A percentile compares a stretch with the other conserved stretches of the same genome.
These are phyloP conservation scores for Mycosphaerella sp. DNA, from an alignment of 2,329 filamentous ascomycete species.

Conservation along the genomic window DNA sequence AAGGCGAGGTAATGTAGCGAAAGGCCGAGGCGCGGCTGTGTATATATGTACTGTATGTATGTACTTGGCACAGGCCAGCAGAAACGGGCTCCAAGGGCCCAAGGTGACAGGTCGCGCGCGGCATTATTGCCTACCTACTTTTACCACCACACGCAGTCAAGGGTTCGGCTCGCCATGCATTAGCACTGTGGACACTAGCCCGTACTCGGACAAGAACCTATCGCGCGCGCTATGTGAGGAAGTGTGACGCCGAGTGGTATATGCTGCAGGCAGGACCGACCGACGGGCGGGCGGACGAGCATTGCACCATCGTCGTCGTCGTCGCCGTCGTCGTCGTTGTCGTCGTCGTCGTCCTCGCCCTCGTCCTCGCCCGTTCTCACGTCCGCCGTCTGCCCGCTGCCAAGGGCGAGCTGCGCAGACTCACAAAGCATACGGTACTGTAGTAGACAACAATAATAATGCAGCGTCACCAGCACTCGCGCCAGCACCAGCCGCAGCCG, in stretches of 20 bases:
- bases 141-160: not conserved
- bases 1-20: not conserved
- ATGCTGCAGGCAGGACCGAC: constrained; percentile 3
- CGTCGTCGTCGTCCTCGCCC: no score
- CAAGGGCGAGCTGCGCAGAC: not conserved
- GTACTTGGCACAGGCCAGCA: not conserved
- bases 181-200: constrained; percentile 6
- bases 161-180: constrained; percentile 7
- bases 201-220: constrained; percentile 8
- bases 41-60: no score
- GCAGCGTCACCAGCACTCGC: constrained; percentile 1
- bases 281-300: not conserved
- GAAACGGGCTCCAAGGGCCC: not conserved
- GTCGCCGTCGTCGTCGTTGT: not conserved
- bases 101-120: not conserved
- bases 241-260: constrained; percentile 11
- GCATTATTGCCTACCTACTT: not conserved
- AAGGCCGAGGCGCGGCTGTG: not conserved
- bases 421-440: not conserved
- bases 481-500: constrained; percentile 11
- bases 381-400: no score
- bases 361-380: no score
- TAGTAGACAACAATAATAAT: not conserved
- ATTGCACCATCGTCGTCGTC: not conserved
- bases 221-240: constrained; percentile 10